A percentile compares a stretch with the other conserved stretches of the same genome.
These are phyloP conservation scores for Magnaporthales sp. DNA, from an alignment of 2,329 filamentous ascomycete species.

Conservation along the genomic window DNA sequence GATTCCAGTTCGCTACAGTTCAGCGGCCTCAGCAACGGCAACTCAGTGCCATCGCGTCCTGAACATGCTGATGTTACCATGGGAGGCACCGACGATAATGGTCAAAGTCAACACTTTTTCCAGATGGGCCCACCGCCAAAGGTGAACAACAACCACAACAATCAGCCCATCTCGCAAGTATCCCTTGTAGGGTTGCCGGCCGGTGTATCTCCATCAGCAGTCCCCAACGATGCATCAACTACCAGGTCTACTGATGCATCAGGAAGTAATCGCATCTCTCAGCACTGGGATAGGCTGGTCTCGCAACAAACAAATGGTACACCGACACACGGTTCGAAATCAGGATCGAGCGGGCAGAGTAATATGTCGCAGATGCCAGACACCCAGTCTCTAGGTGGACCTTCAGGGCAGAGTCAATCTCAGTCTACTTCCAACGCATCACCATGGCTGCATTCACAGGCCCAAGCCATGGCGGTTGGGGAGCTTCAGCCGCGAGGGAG, in stretches of 20 bases:
- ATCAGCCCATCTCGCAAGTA: constrained; percentile 45
- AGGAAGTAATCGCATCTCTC: constrained; percentile 39
- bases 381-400: constrained; percentile 32
- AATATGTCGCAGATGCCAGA: constrained; percentile 39
- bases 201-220: constrained; percentile 48
- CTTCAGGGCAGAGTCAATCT: constrained; percentile 29
- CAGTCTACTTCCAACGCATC: constrained; percentile 43
- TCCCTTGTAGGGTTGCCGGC: constrained; percentile 51
- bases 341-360: constrained; percentile 3
- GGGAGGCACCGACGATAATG: constrained; percentile 39
- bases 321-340: not conserved
- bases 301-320: constrained; percentile 66
- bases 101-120: constrained; percentile 31
- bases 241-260: constrained; percentile 81
- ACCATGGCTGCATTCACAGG: constrained; percentile 50
- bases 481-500: constrained; percentile 16
- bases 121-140: constrained; percentile 42
- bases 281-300: constrained; percentile 43
- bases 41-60: constrained; percentile 37
- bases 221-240: constrained; percentile 80
- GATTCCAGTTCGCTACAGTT: constrained; percentile 13
- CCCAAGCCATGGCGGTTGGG: constrained; percentile 37
- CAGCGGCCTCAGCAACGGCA: constrained; percentile 46
- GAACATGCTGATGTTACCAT: constrained; percentile 51
- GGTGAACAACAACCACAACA: not conserved